phyloP scores from a whole-genome alignment of 2,329 filamentous ascomycete genomes.

The Hortaea werneckii region DNA sequence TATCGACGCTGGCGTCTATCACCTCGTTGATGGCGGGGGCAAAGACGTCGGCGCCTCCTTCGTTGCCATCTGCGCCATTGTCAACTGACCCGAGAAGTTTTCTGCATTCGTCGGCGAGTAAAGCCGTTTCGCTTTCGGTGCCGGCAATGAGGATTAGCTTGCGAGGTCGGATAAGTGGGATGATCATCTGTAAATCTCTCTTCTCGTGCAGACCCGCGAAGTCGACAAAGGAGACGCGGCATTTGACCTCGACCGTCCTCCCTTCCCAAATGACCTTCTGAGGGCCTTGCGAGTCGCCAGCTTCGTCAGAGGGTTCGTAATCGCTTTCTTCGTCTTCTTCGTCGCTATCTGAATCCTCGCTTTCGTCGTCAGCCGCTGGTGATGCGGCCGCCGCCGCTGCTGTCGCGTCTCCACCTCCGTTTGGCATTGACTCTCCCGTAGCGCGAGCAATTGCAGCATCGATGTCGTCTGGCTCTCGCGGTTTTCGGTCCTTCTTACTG shows the following conservation, averaged over 20 bases:
- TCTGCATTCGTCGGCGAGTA: constrained; percentile 70
- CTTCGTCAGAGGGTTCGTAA: constrained; percentile 38
- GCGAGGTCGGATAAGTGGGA: constrained; percentile 84
- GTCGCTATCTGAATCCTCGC: constrained; percentile 7
- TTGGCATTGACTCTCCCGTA: constrained; percentile 22
- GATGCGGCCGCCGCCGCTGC: constrained; percentile 7
- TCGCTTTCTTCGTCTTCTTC: constrained; percentile 42
- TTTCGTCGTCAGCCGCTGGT: constrained; percentile 14
- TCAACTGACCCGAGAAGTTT: constrained; percentile 46
- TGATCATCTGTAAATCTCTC: constrained; percentile 85
- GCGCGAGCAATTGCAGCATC: constrained; percentile 24
- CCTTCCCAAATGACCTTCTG: constrained; percentile 61
- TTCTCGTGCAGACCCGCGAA: constrained; percentile 89
- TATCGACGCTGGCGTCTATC: constrained; percentile 90
- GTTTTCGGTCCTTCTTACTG: constrained; percentile 39
- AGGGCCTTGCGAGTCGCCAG: constrained; percentile 50
- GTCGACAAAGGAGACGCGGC: constrained; percentile 79
- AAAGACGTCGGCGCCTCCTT: constrained; percentile 47
- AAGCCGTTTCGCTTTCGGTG: constrained; percentile 67
- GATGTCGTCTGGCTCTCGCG: constrained; percentile 24
- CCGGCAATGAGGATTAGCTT: constrained; percentile 91
- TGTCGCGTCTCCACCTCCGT: constrained; percentile 4
- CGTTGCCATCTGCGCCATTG: constrained; percentile 17
- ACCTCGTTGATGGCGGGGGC: constrained; percentile 63
- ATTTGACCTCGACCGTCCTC: constrained; percentile 55